Evolutionary conservation across 345 rosid species (phyloP).

Genomic region (Stellera chamaejasme): DNA sequence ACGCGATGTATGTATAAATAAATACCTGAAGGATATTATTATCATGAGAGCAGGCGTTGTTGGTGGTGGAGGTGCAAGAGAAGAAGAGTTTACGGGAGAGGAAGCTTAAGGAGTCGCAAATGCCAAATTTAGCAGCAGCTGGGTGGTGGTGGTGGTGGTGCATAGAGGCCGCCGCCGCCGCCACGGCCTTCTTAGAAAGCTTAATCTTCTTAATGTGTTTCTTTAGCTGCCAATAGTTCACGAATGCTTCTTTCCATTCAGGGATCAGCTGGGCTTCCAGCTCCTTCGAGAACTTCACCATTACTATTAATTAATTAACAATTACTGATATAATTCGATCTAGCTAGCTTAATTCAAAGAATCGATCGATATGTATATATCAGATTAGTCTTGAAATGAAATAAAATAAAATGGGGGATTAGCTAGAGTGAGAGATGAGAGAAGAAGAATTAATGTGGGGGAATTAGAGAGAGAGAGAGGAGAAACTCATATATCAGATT

Average conservation of each 20-base stretch:
- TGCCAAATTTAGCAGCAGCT: constrained; percentile 40
- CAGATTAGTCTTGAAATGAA: no score
- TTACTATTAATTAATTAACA: no score
- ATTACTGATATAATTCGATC: no score
- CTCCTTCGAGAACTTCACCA: constrained; percentile 99
- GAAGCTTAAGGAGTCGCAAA: constrained; percentile 47
- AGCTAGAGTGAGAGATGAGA: constrained; percentile 6
- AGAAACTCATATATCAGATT: no score
- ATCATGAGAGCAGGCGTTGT: constrained; percentile 17
- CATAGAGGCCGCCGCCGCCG: no score
- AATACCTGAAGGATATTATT: constrained; percentile 69
- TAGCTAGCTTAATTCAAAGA: background rate
- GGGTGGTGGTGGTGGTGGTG: constrained; percentile 21
- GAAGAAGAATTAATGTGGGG: no score
- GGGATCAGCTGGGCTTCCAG: constrained; percentile 96
- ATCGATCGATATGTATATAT: no score
- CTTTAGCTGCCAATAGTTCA: constrained; percentile 80
- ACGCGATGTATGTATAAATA: no score
- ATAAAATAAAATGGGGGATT: background rate
- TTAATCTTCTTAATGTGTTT: constrained; percentile 79
- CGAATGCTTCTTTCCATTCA: constrained; percentile 96
- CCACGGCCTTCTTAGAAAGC: constrained; percentile 38
- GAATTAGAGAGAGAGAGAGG: no score
- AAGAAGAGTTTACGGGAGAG: constrained; percentile 27
- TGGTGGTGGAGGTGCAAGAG: constrained; percentile 13